Conservation (phyloP, 2,329 filamentous ascomycete species). For the Ophiognomonia clavigignenti-juglandacearum region DNA sequence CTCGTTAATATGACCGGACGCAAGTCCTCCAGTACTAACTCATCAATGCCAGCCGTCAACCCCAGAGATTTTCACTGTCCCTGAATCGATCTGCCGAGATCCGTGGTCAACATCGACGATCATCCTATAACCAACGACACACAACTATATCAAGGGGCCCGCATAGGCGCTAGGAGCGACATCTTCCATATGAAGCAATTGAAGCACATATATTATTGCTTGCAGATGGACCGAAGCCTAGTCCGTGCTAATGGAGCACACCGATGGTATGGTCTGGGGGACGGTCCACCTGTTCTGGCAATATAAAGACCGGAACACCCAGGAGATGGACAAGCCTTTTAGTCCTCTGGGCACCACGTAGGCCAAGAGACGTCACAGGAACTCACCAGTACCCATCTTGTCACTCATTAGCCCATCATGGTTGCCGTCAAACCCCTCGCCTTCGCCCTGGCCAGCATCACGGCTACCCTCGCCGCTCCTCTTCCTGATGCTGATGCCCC, state of each 20-base stretch:
- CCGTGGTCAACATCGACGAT: no score
- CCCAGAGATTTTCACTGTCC: no score
- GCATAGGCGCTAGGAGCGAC: background rate
- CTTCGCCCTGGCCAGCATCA: conserved; percentile 21
- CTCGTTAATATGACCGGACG: no score
- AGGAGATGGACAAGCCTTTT: background rate
- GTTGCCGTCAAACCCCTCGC: conserved; percentile 20
- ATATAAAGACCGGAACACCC: background rate
- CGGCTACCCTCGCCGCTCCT: conserved; percentile 21
- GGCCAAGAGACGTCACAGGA: background rate
- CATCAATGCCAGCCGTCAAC: no score
- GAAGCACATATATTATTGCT: background rate
- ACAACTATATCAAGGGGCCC: background rate
- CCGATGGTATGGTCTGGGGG: no score
- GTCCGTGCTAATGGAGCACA: no score
- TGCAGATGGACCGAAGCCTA: background rate
- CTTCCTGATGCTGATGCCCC: conserved; percentile 19
- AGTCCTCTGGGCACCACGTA: background rate
- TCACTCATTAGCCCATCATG: conserved; percentile 18
- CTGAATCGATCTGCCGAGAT: no score
- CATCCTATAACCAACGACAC: background rate
- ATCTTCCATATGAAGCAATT: background rate
- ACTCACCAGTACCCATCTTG: background rate
- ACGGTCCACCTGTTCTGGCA: no score
- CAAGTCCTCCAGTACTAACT: no score